Percentiles rank a stretch among this genome's conserved stretches.
These are phyloP conservation scores for Saccharomycopsis capsularis DNA, from an alignment of 805 yeast genomes.

Conservation along the genomic window DNA sequence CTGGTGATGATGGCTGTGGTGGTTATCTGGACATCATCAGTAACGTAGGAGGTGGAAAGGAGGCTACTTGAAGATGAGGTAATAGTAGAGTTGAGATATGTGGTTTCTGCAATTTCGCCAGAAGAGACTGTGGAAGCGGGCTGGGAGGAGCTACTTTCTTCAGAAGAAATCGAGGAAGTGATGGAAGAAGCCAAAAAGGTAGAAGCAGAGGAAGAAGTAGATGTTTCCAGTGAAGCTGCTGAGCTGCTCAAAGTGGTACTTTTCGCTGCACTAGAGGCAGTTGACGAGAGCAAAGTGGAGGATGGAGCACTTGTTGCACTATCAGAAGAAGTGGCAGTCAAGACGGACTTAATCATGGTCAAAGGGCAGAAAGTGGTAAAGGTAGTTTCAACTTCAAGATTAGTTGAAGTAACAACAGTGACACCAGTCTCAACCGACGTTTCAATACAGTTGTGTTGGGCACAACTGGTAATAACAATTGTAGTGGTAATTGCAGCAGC, in stretches of 20 bases:
- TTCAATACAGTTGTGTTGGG: constrained; percentile 18
- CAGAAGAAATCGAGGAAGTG: background rate
- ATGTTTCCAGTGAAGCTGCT: too few relatives aligned
- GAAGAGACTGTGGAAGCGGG: background rate
- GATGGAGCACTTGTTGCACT: too few relatives aligned
- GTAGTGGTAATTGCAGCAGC: constrained; percentile 25
- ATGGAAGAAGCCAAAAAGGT: constrained; percentile 1
- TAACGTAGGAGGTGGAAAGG: background rate
- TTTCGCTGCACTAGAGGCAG: too few relatives aligned
- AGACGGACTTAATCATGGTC: constrained; percentile 22
- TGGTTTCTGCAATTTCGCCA: too few relatives aligned
- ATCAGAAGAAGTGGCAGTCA: constrained; percentile 18
- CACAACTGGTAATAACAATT: constrained; percentile 26
- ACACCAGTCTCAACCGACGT: constrained; percentile 14
- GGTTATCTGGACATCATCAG: constrained; percentile 20
- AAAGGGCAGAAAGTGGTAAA: constrained; percentile 17
- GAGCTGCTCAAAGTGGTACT: too few relatives aligned
- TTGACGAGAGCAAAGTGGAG: too few relatives aligned
- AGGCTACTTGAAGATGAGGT: background rate
- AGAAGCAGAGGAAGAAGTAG: too few relatives aligned
- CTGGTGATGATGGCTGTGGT: constrained; percentile 28
- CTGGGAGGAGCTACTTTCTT: background rate
- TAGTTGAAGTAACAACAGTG: constrained; percentile 6
- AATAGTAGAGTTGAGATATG: background rate
- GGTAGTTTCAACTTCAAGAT: constrained; percentile 20